Evolutionary conservation across 805 yeast species (phyloP).

Genomic region (Brettanomyces anomalus): DNA sequence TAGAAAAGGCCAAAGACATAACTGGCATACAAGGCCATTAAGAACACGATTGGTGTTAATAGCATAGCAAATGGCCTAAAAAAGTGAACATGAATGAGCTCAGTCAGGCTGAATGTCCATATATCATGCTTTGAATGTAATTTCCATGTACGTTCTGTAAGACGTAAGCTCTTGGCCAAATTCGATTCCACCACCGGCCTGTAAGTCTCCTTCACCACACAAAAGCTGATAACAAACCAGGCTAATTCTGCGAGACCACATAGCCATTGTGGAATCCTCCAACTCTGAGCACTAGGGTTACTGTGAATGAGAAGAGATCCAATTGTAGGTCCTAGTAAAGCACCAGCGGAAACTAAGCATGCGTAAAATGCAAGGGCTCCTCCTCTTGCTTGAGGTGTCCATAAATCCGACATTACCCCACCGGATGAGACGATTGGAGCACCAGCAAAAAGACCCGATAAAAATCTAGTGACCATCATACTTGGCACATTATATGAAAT

Average conservation of each 20-base stretch:
- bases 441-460: constrained; percentile 51
- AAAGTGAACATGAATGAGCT: constrained; percentile 22
- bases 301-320: constrained; percentile 37
- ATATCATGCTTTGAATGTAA: constrained; percentile 24
- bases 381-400: constrained; percentile 41
- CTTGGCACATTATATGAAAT: constrained; percentile 41
- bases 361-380: constrained; percentile 42
- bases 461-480: constrained; percentile 45
- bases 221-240: constrained; percentile 26
- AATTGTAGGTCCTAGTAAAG: constrained; percentile 59
- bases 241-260: constrained; percentile 31
- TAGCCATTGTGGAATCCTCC: constrained; percentile 54
- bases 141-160: constrained; percentile 23
- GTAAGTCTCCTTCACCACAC: constrained; percentile 30
- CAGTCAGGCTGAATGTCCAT: constrained; percentile 10
- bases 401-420: constrained; percentile 51
- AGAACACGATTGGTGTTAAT: constrained; percentile 32
- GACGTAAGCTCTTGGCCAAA: constrained; percentile 19
- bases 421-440: constrained; percentile 54
- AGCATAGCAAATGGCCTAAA: constrained; percentile 33
- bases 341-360: constrained; percentile 51
- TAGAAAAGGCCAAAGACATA: constrained; percentile 42
- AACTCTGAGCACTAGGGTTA: constrained; percentile 29
- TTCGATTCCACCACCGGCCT: constrained; percentile 27
- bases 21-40: constrained; percentile 37